Evolutionary conservation across 2,329 filamentous ascomycete genomes (phyloP).

Genomic region (Daldinia sp.): DNA sequence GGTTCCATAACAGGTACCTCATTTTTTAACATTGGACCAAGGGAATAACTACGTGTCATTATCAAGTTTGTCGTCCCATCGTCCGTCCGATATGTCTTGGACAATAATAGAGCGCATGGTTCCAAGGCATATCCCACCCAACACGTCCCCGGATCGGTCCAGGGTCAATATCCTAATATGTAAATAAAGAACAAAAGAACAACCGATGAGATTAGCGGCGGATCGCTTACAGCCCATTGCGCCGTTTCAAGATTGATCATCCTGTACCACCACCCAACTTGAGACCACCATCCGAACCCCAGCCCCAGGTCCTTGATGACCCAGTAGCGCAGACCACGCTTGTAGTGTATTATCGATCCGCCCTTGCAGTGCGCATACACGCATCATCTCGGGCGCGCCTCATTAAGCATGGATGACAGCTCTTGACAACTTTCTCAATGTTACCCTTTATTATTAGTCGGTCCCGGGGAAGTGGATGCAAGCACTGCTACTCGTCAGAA

Average conservation of each 20-base stretch:
- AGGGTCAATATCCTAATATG: conserved; percentile 26
- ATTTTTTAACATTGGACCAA: neutral
- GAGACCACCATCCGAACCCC: conserved; percentile 28
- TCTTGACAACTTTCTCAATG: conserved; percentile 26
- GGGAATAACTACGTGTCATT: conserved; percentile 11
- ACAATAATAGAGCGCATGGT: conserved; percentile 2
- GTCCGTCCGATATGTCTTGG: conserved; percentile 16
- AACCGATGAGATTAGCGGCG: conserved; percentile 41
- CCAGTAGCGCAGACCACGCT: conserved; percentile 17
- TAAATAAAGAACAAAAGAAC: conserved; percentile 16
- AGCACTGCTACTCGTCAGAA: conserved; percentile 16
- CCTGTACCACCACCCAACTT: conserved; percentile 33
- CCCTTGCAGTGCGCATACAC: conserved; percentile 29
- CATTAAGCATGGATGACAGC: conserved; percentile 23
- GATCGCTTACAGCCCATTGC: conserved; percentile 40
- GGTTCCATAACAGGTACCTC: conserved; percentile 1
- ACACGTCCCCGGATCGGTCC: conserved; percentile 4
- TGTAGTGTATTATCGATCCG: conserved; percentile 27
- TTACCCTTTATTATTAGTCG: conserved; percentile 29
- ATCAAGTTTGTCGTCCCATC: conserved; percentile 19
- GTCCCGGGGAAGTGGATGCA: conserved; percentile 31
- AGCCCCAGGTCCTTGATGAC: conserved; percentile 16
- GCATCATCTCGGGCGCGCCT: conserved; percentile 32
- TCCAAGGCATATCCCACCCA: conserved; percentile 16
- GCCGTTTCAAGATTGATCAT: conserved; percentile 43